Percentiles rank a stretch among this genome's conserved stretches.
Conservation (phyloP, 768 basidiomycete species). For the Boletus sp. region DNA sequence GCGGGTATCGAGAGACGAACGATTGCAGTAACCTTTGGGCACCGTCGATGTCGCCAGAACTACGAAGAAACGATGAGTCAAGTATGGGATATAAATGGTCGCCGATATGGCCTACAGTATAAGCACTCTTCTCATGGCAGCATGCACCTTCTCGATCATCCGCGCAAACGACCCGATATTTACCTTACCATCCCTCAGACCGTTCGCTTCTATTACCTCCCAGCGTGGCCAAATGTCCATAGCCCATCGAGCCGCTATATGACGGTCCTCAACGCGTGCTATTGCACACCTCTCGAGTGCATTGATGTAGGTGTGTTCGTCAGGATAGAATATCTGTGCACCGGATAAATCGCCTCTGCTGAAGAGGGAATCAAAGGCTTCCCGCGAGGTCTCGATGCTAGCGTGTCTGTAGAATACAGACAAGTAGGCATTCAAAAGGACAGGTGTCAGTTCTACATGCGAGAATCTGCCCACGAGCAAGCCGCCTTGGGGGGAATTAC, state of each 20-base stretch:
- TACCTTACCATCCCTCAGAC: constrained; percentile 26
- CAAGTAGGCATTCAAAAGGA: constrained; percentile 77
- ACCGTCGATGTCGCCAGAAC: constrained; percentile 47
- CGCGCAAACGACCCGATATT: constrained; percentile 35
- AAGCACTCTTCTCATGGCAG: constrained; percentile 62
- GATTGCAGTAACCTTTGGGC: constrained; percentile 55
- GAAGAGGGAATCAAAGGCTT: constrained; percentile 52
- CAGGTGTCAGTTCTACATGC: constrained; percentile 53
- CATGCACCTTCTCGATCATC: constrained; percentile 64
- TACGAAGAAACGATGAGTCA: constrained; percentile 20
- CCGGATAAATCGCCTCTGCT: constrained; percentile 24
- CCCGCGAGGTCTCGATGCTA: constrained; percentile 44
- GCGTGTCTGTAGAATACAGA: constrained; percentile 67
- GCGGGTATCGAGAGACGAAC: constrained; percentile 67
- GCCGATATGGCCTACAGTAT: constrained; percentile 48
- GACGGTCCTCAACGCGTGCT: constrained; percentile 43
- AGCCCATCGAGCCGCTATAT: constrained; percentile 48
- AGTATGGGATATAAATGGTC: not conserved
- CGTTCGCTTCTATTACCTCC: constrained; percentile 43
- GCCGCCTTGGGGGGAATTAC: not conserved
- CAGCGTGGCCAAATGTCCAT: constrained; percentile 68
- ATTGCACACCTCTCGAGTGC: constrained; percentile 64
- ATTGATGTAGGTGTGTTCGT: constrained; percentile 57
- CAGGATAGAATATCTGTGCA: constrained; percentile 35
- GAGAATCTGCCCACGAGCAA: constrained; percentile 44